phyloP scores from a whole-genome alignment of 768 basidiomycete species.

The Thelephora aurantiotincta region DNA sequence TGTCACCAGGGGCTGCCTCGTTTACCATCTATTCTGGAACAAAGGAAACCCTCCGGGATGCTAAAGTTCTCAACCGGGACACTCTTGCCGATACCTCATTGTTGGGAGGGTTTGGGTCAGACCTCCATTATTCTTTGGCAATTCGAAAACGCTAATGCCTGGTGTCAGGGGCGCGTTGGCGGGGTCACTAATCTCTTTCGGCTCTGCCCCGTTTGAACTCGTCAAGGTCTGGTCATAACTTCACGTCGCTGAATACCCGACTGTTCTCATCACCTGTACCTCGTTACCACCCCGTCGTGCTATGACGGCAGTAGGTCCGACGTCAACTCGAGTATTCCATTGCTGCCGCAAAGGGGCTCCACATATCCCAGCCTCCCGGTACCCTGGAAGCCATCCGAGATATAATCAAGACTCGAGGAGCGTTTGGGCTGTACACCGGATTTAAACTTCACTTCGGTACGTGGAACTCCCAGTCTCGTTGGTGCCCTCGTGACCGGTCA shows the following conservation, averaged over 20 bases:
- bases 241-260: not conserved
- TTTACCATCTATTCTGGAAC: slow-evolving; percentile 85
- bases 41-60: slow-evolving; percentile 55
- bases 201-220: slow-evolving; percentile 88
- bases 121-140: not conserved
- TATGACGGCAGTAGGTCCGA: slow-evolving; percentile 45
- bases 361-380: slow-evolving; percentile 62
- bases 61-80: slow-evolving; percentile 43
- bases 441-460: slow-evolving; percentile 76
- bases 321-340: slow-evolving; percentile 89
- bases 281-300: not conserved
- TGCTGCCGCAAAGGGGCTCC: slow-evolving; percentile 62
- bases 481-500: not conserved
- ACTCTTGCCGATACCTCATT: slow-evolving; percentile 56
- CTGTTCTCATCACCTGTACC: not conserved
- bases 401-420: slow-evolving; percentile 51
- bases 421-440: slow-evolving; percentile 65
- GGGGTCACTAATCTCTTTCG: slow-evolving; percentile 79
- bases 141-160: not conserved
- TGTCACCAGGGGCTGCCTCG: slow-evolving; percentile 59
- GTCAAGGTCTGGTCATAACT: slow-evolving; percentile 56
- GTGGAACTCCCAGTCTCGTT: slow-evolving; percentile 13
- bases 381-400: slow-evolving; percentile 70
- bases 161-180: slow-evolving; percentile 61
- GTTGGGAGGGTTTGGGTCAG: slow-evolving; percentile 51